These are phyloP conservation scores for Chytridium lagenaria DNA, from an alignment of 371 early-diverging fungal genomes.

Conservation along the genomic window DNA sequence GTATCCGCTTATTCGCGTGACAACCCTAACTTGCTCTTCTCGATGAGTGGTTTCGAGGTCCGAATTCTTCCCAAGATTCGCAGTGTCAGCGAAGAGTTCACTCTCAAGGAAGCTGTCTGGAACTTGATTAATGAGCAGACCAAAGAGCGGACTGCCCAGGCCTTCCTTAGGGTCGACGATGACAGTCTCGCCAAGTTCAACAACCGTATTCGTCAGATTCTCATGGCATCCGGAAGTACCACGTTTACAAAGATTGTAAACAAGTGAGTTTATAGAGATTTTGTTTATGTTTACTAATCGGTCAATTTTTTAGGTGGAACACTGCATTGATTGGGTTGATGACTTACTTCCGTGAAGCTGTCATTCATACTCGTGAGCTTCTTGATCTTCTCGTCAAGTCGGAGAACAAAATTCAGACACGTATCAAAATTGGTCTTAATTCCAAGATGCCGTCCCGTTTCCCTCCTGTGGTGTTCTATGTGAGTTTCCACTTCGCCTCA, in stretches of 20 bases:
- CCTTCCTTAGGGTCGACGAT: slow-evolving; percentile 93
- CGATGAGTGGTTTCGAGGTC: slow-evolving; percentile 84
- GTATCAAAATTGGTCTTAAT: slow-evolving; percentile 99
- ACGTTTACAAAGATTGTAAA: slow-evolving; percentile 98
- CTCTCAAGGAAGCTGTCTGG: slow-evolving; percentile 96
- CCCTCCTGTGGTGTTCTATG: slow-evolving; percentile 95
- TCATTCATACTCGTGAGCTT: slow-evolving; percentile 95
- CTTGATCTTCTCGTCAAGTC: slow-evolving; percentile 94
- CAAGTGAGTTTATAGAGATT: slow-evolving; percentile 86
- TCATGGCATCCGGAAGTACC: slow-evolving; percentile 96
- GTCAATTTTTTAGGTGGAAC: slow-evolving; percentile 53
- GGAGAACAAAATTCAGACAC: slow-evolving; percentile 98
- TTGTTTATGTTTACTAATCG: slow-evolving; percentile 7
- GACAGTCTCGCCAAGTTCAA: slow-evolving; percentile 91
- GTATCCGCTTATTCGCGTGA: slow-evolving; percentile 95
- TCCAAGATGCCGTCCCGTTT: slow-evolving; percentile 99
- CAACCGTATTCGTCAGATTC: slow-evolving; percentile 95
- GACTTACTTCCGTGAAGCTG: slow-evolving; percentile 98
- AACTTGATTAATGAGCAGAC: slow-evolving; percentile 93
- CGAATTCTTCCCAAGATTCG: slow-evolving; percentile 91
- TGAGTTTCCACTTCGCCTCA: slow-evolving; percentile 16
- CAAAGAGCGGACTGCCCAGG: slow-evolving; percentile 97
- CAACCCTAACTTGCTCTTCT: slow-evolving; percentile 95
- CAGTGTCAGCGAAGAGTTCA: slow-evolving; percentile 83
- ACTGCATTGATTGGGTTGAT: slow-evolving; percentile 92